These are phyloP conservation scores for Margaritispora aquatica DNA, from an alignment of 495 filamentous ascomycete genomes.

Conservation along the genomic window DNA sequence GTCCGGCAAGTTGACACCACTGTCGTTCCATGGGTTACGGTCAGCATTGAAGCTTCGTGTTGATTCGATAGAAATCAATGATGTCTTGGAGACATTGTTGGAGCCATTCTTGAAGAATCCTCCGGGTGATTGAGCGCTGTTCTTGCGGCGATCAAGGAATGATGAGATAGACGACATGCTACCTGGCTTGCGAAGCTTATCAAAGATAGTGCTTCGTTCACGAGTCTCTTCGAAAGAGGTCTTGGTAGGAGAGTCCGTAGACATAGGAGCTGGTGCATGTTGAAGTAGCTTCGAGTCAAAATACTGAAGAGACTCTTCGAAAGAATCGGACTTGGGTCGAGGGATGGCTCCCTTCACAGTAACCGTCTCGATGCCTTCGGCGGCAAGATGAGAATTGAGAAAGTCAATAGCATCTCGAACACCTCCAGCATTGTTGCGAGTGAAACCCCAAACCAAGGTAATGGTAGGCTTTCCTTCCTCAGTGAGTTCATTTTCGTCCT, in stretches of 20 bases:
- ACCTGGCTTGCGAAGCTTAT: conserved; percentile 84
- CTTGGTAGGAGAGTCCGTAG: conserved; percentile 77
- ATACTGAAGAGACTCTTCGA: conserved; percentile 91
- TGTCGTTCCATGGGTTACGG: conserved; percentile 96
- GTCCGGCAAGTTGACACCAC: conserved; percentile 85
- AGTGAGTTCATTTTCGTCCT: conserved; percentile 45
- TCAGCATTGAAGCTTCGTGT: conserved; percentile 79
- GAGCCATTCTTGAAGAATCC: conserved; percentile 89
- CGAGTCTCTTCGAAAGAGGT: conserved; percentile 74
- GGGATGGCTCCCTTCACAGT: conserved; percentile 90
- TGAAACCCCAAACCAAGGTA: conserved; percentile 62
- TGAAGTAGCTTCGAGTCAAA: conserved; percentile 96
- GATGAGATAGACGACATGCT: conserved; percentile 90
- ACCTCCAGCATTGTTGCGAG: conserved; percentile 92
- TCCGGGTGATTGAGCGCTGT: conserved; percentile 72
- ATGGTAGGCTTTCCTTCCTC: conserved; percentile 47
- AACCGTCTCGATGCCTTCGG: conserved; percentile 75
- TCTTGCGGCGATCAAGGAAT: conserved; percentile 87
- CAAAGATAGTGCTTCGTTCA: conserved; percentile 76
- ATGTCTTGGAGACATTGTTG: conserved; percentile 89
- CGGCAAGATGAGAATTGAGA: conserved; percentile 73
- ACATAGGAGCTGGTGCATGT: conserved; percentile 70
- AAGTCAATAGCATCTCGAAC: conserved; percentile 96
- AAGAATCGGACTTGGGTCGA: conserved; percentile 95
- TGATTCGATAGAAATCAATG: conserved; percentile 87